These are phyloP conservation scores for Auriscalpium vulgare DNA, from an alignment of 768 basidiomycete species.

Conservation along the genomic window DNA sequence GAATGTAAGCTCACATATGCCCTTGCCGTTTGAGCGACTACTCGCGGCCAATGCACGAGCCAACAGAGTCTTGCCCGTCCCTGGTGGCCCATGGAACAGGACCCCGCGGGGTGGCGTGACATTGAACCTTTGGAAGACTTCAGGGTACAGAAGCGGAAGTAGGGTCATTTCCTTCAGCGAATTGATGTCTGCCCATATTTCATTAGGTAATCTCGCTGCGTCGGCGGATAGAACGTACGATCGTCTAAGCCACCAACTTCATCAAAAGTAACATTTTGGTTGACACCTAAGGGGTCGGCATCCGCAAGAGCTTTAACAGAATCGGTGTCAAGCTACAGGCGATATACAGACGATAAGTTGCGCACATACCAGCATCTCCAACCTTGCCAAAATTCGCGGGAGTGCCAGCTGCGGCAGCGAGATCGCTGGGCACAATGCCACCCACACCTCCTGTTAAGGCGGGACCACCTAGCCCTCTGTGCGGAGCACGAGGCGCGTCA, in stretches of 20 bases:
- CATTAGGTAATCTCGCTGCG: neutral
- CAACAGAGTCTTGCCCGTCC: constrained; percentile 94
- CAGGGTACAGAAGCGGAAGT: constrained; percentile 89
- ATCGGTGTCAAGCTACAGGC: neutral
- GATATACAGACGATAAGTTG: constrained; percentile 8
- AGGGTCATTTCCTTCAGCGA: constrained; percentile 98
- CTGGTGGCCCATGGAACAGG: constrained; percentile 95
- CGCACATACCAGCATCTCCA: constrained; percentile 56
- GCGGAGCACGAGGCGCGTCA: constrained; percentile 59
- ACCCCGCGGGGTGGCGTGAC: constrained; percentile 96
- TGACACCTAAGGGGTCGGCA: constrained; percentile 91
- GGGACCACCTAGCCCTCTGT: constrained; percentile 51
- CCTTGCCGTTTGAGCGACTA: constrained; percentile 77
- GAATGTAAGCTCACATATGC: constrained; percentile 64
- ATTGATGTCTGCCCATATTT: constrained; percentile 65
- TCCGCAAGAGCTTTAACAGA: constrained; percentile 68
- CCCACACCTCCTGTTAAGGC: constrained; percentile 39
- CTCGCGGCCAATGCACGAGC: constrained; percentile 93
- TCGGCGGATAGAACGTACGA: constrained; percentile 40
- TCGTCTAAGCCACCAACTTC: constrained; percentile 95
- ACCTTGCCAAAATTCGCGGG: constrained; percentile 84
- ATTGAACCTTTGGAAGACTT: constrained; percentile 89
- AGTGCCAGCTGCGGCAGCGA: constrained; percentile 62
- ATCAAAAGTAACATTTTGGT: constrained; percentile 90
- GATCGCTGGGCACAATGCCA: constrained; percentile 54